phyloP scores from a whole-genome alignment of 768 basidiomycete genomes.

The Cystobasidium ongulense region DNA sequence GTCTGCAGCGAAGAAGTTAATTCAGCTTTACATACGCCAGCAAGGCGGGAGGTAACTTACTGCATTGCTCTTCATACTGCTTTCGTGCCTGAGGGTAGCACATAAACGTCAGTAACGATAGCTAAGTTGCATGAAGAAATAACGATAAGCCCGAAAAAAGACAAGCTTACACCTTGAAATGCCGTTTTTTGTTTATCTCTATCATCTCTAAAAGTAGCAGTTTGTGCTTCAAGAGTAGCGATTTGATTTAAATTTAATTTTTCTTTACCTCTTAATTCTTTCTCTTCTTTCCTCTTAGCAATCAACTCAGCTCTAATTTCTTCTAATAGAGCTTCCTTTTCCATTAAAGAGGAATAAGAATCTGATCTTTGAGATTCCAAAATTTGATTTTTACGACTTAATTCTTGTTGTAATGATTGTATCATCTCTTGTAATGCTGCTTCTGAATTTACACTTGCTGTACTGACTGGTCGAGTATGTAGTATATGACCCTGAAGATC shows the following conservation, averaged over 20 bases:
- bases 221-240: constrained; percentile 63
- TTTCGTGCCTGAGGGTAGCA: constrained; percentile 58
- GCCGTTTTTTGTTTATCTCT: constrained; percentile 67
- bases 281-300: constrained; percentile 79
- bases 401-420: constrained; percentile 32
- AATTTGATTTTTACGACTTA: not conserved
- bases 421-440: constrained; percentile 5
- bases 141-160: not conserved
- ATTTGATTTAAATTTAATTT: constrained; percentile 65
- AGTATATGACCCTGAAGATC: not conserved
- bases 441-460: constrained; percentile 46
- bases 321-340: constrained; percentile 50
- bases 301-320: constrained; percentile 68
- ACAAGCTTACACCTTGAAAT: constrained; percentile 44
- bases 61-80: constrained; percentile 80
- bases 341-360: not conserved
- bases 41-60: constrained; percentile 49
- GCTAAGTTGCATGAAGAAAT: not conserved
- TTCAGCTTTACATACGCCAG: not conserved
- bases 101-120: not conserved
- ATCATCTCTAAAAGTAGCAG: constrained; percentile 63
- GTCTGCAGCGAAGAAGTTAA: constrained; percentile 46
- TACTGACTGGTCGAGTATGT: constrained; percentile 33
- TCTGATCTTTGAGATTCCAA: not conserved
- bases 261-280: constrained; percentile 81